phyloP scores from a whole-genome alignment of 2,329 filamentous ascomycete species.

The Cladophialophora yegresii region DNA sequence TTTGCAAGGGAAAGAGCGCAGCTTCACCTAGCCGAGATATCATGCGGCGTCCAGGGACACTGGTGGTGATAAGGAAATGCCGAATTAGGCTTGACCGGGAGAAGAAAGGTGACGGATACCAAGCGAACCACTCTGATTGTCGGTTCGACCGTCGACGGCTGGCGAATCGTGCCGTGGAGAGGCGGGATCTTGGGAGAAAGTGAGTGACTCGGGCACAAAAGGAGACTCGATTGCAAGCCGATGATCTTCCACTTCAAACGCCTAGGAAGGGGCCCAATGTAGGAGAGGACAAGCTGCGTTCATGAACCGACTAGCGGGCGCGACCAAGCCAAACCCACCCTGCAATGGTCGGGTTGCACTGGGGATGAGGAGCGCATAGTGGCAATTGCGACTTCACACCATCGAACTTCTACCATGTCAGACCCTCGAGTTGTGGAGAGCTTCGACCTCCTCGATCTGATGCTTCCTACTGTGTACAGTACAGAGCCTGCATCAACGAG shows the following conservation, averaged over 20 bases:
- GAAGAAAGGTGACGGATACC: constrained; percentile 11
- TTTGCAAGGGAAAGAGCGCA: constrained; percentile 11
- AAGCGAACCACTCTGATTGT: constrained; percentile 5
- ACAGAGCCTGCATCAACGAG: not conserved
- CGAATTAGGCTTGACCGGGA: not conserved
- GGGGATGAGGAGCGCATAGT: not conserved
- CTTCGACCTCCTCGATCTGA: not conserved
- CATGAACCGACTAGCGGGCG: not conserved
- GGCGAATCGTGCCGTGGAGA: not conserved
- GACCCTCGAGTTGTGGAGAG: not conserved
- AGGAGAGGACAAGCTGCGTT: not conserved
- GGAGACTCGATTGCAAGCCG: not conserved
- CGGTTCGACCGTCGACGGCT: not conserved
- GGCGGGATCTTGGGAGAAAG: not conserved
- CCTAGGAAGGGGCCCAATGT: not conserved
- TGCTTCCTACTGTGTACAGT: not conserved
- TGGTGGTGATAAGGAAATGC: constrained; percentile 8
- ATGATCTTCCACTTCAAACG: not conserved
- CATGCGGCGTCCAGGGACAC: constrained; percentile 7
- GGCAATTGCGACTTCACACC: not conserved
- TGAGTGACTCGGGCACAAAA: not conserved
- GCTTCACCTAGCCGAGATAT: constrained; percentile 11
- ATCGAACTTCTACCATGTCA: not conserved
- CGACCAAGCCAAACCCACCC: not conserved
- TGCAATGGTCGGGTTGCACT: not conserved